Percentiles rank a stretch among this genome's conserved stretches.
phyloP scores from a whole-genome alignment of 345 rosid genomes.

The Iberis pinnata region DNA sequence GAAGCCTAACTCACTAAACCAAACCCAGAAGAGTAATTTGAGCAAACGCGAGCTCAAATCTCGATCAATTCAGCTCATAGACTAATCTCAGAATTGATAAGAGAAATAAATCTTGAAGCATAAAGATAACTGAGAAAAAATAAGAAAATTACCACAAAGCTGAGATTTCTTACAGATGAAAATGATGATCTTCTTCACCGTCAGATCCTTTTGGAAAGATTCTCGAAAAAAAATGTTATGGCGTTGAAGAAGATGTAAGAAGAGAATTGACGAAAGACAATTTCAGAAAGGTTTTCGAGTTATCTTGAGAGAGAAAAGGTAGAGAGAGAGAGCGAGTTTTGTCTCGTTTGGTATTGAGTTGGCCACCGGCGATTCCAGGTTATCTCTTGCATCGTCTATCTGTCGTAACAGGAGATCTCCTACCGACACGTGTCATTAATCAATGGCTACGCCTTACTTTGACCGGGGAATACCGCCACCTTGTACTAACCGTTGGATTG shows the following conservation, averaged over 20 bases:
- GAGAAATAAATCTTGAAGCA: conserved; percentile 1
- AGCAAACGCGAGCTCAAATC: conserved; percentile 1
- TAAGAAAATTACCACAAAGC: conserved; percentile 3
- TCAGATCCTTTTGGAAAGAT: conserved; percentile 15
- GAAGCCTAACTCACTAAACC: conserved; percentile 11
- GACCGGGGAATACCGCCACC: conserved; percentile 33
- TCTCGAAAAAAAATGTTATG: conserved; percentile 15
- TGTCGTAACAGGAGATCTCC: conserved; percentile 23
- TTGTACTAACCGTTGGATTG: conserved; percentile 48
- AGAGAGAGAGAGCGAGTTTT: conserved; percentile 15
- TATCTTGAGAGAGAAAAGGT: neutral
- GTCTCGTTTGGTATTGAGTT: conserved; percentile 42
- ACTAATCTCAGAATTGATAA: neutral
- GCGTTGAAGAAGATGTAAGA: conserved; percentile 22
- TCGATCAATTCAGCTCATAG: conserved; percentile 14
- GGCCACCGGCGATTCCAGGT: conserved; percentile 79
- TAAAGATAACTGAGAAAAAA: too few species aligned
- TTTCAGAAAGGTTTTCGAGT: conserved; percentile 11
- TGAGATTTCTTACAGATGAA: conserved; percentile 16
- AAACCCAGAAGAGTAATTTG: neutral
- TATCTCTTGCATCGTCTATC: conserved; percentile 38
- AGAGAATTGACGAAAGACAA: conserved; percentile 23
- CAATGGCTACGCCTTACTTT: conserved; percentile 28
- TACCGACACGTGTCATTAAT: conserved; percentile 36
- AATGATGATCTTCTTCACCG: conserved; percentile 17